Evolutionary conservation across 768 basidiomycete genomes (phyloP), one percentile per base, ranked within the genome.

Genomic region (Podaxis sp.): DNA sequence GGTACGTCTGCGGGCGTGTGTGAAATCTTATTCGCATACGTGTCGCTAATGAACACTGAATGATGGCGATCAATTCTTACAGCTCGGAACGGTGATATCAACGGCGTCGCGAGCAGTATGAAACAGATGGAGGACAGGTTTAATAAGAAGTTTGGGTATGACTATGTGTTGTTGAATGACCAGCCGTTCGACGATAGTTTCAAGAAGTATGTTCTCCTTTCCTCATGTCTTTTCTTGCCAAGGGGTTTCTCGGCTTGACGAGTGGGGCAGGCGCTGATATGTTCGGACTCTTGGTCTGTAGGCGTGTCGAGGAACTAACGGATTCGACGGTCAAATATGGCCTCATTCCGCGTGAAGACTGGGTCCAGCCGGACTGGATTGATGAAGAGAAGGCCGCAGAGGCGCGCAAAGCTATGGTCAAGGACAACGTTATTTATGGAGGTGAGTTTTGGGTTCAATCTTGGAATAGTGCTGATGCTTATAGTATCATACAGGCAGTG

Each of bases 81-180:
- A 84, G 88, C 86, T 3, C 79, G 87, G 2, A 88, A 89, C 70
- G 72, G 79, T 49, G 87, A 88, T 71, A 70, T 88, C 60, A 77
- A 79, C 55, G 84, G 85, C 4, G 82, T 90, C 57, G 68, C 87
- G 43, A 82, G 77, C 65, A 88, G 86, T 66, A 80, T 91, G 74
- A 85, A 88, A 69, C 86, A 89, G 71, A 82, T 91, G 75, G 96
- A 98, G 75, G 89, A 93, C 70, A 79, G 90, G 43, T 97, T 97
- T 79, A 99, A 99, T 80, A 85, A 86, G 64, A 88, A 89, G 71
- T 94, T 88, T 68, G 77, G 76, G 24, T 96, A 96, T 72, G 90
- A 91, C 15, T 96, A 91, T 70, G 87, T 91, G 43, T 93, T 96
- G 74, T 79, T 97, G 59, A 96, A 96, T 70, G 94, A 97, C 37